phyloP scores from a whole-genome alignment of 352 stramenopile genomes.

The Phytopythium kandeliae region DNA sequence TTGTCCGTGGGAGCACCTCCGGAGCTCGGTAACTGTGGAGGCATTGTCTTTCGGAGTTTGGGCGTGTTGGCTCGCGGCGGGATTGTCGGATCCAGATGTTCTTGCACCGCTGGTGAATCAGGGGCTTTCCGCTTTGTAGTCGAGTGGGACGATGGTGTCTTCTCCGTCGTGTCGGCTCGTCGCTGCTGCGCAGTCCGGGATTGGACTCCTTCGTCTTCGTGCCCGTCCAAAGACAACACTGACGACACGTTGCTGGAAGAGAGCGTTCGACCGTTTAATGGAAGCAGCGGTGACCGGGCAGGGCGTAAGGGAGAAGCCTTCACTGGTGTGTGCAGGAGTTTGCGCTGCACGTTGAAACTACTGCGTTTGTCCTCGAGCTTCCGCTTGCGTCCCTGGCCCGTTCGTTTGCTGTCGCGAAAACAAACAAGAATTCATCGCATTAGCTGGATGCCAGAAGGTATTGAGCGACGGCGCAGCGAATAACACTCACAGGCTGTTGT shows the following conservation, averaged over 20 bases:
- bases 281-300: slow-evolving; percentile 28
- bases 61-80: neutral
- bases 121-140: neutral
- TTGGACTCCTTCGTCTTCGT: neutral
- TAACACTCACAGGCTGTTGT: slow-evolving; percentile 62
- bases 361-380: slow-evolving; percentile 42
- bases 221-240: slow-evolving; percentile 4
- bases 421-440: too few relatives aligned
- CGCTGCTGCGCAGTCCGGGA: neutral
- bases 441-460: too few relatives aligned
- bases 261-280: slow-evolving; percentile 33
- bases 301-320: slow-evolving; percentile 22
- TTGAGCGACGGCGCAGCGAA: too few relatives aligned
- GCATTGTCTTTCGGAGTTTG: neutral
- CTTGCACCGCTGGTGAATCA: neutral
- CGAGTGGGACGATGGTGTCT: neutral
- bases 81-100: neutral
- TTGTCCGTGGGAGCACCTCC: neutral
- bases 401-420: slow-evolving; percentile 32
- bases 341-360: slow-evolving; percentile 46
- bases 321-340: slow-evolving; percentile 67
- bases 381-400: slow-evolving; percentile 46
- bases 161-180: neutral
- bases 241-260: slow-evolving; percentile 5
- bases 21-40: neutral